Percentiles rank a stretch among this genome's conserved stretches.
These are phyloP conservation scores for Ensete glaucum DNA, from an alignment of 176 grass and related monocot genomes.

Conservation along the genomic window DNA sequence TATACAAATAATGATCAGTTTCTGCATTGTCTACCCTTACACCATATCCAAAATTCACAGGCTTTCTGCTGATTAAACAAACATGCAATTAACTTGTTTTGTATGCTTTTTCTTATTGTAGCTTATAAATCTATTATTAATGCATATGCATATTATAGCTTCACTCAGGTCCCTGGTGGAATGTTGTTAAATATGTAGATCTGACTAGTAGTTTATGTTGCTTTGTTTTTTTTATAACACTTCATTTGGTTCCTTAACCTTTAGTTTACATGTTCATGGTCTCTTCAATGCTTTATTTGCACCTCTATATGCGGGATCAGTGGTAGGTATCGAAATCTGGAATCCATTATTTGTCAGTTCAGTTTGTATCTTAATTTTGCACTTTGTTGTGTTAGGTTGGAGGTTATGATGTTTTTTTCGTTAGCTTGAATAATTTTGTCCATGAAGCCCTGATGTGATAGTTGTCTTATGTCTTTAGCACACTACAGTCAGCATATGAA, in stretches of 20 bases:
- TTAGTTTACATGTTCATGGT: slow-evolving; percentile 82
- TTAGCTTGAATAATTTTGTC: background rate
- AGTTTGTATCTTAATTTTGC: background rate
- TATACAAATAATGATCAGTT: slow-evolving; percentile 65
- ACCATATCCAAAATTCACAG: slow-evolving; percentile 70
- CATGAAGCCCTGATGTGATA: too few species aligned
- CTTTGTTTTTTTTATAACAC: background rate
- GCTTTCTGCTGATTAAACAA: background rate
- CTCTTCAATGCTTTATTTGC: slow-evolving; percentile 95
- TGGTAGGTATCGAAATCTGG: slow-evolving; percentile 33
- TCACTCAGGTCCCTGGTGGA: background rate
- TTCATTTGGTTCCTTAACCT: slow-evolving; percentile 60
- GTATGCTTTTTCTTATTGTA: background rate
- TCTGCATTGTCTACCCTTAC: slow-evolving; percentile 85
- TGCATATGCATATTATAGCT: background rate
- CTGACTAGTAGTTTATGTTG: background rate
- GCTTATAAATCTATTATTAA: background rate
- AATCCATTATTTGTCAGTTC: background rate
- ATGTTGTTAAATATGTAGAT: background rate
- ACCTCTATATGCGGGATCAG: slow-evolving; percentile 84
- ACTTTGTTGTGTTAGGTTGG: background rate
- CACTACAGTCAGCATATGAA: background rate
- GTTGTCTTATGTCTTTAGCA: background rate
- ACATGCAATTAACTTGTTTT: background rate
- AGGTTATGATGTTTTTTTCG: background rate